Base-by-base conservation (phyloP, 192 early-diverging fungal genomes). In the Gamsiella multidivaricata region DNA sequence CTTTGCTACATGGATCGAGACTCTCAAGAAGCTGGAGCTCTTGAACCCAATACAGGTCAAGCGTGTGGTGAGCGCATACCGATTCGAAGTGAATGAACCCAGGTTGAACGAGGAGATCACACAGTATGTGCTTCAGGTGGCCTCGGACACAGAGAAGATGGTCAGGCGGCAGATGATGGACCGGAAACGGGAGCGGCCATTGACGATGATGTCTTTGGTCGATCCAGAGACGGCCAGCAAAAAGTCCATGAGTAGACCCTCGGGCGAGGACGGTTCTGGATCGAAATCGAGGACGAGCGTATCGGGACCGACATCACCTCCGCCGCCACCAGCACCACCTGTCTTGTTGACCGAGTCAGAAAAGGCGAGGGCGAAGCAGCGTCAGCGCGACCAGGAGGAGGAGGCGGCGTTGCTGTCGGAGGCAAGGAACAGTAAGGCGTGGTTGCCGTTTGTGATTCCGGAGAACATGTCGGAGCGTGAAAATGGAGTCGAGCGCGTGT, bases 81-180 rank as follows among this genome's bases (percentile, higher is more conserved):
- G 90, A 18, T 98, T 96, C 75, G 97, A 98, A 69, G 92, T 94
- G 14, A 91, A 90, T 29, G 97, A 98, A 65, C 66, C 84, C 14
- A 63, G 85, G 5, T 78, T 97, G 49, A 67, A 87, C 7, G 82
- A 87, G 18, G 95, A 95, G 22, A 86, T 97, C 15, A 87, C 87
- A 55, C 86, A 88, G 55, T 96, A 96, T 72, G 82, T 93, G 4
- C 82, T 89, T 37, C 86, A 89, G 53, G 82, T 93, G 23, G 89
- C 91, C 53, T 89, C 93, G 28, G 91, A 92, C 34, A 87, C 90
- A 5, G 87, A 84, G 58, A 82, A 83, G 61, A 78, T 78, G 74
- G 65, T 78, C 15, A 51, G 74, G 31, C 34, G 74, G 37, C 74
- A 78, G 33, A 78, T 78, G 74, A 78, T 78, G 74, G 65, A 78